phyloP scores from a whole-genome alignment of 306 rosid species.

The Sindora glabra region DNA sequence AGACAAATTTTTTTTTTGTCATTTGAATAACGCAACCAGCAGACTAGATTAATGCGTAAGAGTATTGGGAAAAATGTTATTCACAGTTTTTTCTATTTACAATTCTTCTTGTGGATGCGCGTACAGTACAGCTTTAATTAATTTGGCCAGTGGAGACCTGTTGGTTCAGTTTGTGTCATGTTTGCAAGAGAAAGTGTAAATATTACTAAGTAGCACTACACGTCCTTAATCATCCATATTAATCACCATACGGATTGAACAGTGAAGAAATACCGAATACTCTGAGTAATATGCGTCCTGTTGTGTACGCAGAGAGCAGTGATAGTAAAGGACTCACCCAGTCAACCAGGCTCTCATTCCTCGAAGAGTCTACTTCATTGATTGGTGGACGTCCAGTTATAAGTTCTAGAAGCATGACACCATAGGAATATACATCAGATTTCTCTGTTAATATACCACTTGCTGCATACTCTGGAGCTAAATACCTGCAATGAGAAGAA shows the following conservation, averaged over 20 bases:
- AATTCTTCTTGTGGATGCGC: too few species aligned
- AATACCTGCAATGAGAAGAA: slow-evolving; percentile 35
- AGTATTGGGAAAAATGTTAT: neutral
- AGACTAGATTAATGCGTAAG: neutral
- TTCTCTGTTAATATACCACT: slow-evolving; percentile 61
- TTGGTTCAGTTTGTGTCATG: too few species aligned
- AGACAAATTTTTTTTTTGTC: neutral
- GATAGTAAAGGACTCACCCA: slow-evolving; percentile 38
- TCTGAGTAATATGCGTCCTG: too few species aligned
- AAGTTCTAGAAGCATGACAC: slow-evolving; percentile 56
- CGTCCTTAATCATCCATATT: too few species aligned
- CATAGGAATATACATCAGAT: slow-evolving; percentile 54
- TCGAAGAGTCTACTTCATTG: slow-evolving; percentile 18
- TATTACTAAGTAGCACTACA: too few species aligned
- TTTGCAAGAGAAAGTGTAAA: too few species aligned
- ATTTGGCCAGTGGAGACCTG: too few species aligned
- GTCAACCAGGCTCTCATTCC: slow-evolving; percentile 45
- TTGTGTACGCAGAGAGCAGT: neutral
- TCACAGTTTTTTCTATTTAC: too few species aligned
- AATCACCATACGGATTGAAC: too few species aligned
- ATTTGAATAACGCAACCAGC: neutral
- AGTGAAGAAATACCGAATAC: neutral
- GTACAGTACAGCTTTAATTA: too few species aligned
- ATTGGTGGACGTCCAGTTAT: slow-evolving; percentile 50
- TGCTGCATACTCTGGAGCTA: slow-evolving; percentile 64